phyloP scores from a whole-genome alignment of 2,329 filamentous ascomycete species.

The Aspergillus alliaceus region DNA sequence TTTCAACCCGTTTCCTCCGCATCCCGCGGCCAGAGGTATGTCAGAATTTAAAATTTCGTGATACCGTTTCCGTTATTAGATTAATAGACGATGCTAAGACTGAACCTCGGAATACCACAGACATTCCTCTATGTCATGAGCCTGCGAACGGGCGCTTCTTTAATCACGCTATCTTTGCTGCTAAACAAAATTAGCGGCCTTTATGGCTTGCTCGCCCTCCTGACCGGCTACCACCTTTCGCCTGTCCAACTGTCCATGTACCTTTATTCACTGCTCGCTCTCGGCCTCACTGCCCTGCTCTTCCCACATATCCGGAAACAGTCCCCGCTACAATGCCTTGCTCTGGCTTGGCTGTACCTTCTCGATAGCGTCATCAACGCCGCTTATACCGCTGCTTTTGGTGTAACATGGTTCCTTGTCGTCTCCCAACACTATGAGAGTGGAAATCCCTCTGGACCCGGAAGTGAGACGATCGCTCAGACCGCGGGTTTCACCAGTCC shows the following conservation, averaged over 20 bases:
- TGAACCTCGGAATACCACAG: constrained; percentile 46
- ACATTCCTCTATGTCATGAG: constrained; percentile 83
- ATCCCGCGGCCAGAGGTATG: constrained; percentile 51
- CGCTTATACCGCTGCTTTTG: constrained; percentile 78
- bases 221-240: constrained; percentile 83
- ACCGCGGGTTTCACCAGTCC: constrained; percentile 66
- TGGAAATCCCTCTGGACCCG: constrained; percentile 46
- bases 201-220: constrained; percentile 83
- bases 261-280: constrained; percentile 75
- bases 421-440: constrained; percentile 58
- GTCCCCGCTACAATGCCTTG: constrained; percentile 74
- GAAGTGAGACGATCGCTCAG: constrained; percentile 59
- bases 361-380: constrained; percentile 80
- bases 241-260: constrained; percentile 86
- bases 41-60: constrained; percentile 7
- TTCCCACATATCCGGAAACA: constrained; percentile 78
- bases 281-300: constrained; percentile 67
- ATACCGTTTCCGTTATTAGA: background rate
- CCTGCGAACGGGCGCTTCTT: constrained; percentile 79
- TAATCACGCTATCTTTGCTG: constrained; percentile 78
- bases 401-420: constrained; percentile 81
- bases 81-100: background rate
- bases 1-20: constrained; percentile 46
- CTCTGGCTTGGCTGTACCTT: constrained; percentile 81
- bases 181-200: constrained; percentile 92